Evolutionary conservation across 441 rosid species (phyloP).

Genomic region (Erysimum cheiri): DNA sequence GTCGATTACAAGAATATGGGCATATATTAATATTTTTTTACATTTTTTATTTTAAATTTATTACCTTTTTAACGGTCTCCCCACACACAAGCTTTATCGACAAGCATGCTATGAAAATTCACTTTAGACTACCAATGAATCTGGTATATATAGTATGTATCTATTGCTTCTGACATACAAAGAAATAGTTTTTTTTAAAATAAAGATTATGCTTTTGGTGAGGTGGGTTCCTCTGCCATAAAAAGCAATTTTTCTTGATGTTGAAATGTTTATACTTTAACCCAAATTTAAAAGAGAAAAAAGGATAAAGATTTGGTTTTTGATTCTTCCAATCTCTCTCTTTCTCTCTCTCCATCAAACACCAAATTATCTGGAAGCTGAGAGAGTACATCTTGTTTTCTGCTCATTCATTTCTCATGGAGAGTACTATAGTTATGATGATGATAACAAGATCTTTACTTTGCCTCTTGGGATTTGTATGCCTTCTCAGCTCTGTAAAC

Average conservation of each 20-base stretch:
- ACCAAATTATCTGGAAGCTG: conserved; percentile 41
- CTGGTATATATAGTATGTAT: conserved; percentile 5
- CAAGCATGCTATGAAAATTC: conserved; percentile 64
- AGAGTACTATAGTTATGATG: conserved; percentile 41
- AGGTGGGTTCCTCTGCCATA: conserved; percentile 39
- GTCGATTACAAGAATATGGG: conserved; percentile 56
- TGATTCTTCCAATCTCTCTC: conserved; percentile 39
- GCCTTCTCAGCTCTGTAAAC: conserved; percentile 57
- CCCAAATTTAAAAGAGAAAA: conserved; percentile 14
- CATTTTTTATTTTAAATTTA: not conserved
- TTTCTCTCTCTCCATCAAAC: conserved; percentile 33
- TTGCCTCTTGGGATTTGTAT: conserved; percentile 51
- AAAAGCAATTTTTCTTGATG: conserved; percentile 41
- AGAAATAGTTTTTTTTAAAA: conserved; percentile 33
- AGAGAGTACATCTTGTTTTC: conserved; percentile 41
- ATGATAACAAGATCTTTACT: conserved; percentile 46
- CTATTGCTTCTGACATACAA: conserved; percentile 54
- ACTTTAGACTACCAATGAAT: conserved; percentile 65
- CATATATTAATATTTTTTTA: conserved; percentile 21
- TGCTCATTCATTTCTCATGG: conserved; percentile 47
- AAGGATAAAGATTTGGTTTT: conserved; percentile 26
- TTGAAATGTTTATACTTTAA: conserved; percentile 39
- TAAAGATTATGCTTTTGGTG: conserved; percentile 38
- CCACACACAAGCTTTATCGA: conserved; percentile 50
- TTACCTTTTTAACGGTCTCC: conserved; percentile 53